A percentile compares a stretch with the other conserved stretches of the same genome.
phyloP scores from a whole-genome alignment of 176 grass and related monocot species.

The Ampelocalamus luodianensis region DNA sequence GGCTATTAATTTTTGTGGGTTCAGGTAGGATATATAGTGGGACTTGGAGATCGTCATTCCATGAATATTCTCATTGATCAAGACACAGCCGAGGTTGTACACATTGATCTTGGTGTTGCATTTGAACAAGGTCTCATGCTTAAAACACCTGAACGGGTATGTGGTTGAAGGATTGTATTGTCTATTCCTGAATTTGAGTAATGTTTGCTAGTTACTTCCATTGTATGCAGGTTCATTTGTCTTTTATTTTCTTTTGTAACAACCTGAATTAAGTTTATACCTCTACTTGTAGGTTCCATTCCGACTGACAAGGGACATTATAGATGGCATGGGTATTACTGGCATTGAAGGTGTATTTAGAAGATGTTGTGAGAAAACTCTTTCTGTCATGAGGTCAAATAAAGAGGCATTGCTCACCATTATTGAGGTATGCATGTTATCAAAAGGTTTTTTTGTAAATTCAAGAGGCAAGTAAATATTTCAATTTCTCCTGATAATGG shows the following conservation, averaged over 20 bases:
- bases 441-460: constrained; percentile 15
- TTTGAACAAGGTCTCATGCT: constrained; percentile 98
- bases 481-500: not conserved
- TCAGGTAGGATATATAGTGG: constrained; percentile 96
- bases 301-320: constrained; percentile 82
- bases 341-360: constrained; percentile 93
- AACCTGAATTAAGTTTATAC: constrained; percentile 24
- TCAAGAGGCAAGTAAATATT: constrained; percentile 1
- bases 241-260: not conserved
- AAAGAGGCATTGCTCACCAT: constrained; percentile 93
- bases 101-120: constrained; percentile 98
- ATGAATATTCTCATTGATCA: constrained; percentile 98
- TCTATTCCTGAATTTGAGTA: not conserved
- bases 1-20: constrained; percentile 23
- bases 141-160: constrained; percentile 88
- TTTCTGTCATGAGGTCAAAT: constrained; percentile 90
- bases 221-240: not conserved
- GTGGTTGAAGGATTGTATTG: constrained; percentile 15
- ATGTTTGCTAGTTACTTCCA: not conserved
- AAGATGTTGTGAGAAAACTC: constrained; percentile 95
- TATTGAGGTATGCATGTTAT: constrained; percentile 70
- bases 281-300: constrained; percentile 72
- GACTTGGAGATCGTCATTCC: constrained; percentile 94
- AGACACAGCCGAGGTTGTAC: constrained; percentile 90
- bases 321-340: constrained; percentile 96